Evolutionary conservation across 1,284 basidiomycete species (phyloP).

Genomic region (Takashimella tepidaria): DNA sequence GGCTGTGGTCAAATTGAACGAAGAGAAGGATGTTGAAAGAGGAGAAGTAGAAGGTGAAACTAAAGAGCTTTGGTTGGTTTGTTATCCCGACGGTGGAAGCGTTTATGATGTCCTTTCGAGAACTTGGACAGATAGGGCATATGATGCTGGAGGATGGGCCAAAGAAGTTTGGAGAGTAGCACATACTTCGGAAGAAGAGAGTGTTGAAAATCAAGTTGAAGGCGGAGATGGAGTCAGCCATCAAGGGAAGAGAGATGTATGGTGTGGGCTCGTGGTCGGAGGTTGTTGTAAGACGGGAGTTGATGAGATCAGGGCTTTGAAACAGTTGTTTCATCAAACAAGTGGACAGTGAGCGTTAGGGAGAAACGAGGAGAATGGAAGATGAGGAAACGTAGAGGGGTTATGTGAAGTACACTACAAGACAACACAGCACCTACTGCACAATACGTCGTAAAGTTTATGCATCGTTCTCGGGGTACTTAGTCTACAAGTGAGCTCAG

Average conservation of each 20-base stretch:
- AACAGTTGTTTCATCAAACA: constrained; percentile 10
- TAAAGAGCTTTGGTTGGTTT: constrained; percentile 54
- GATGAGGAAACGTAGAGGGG: background rate
- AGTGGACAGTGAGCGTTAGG: background rate
- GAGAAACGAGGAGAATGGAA: background rate
- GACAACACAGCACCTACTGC: too few relatives aligned
- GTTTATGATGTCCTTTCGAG: constrained; percentile 54
- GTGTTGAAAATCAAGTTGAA: background rate
- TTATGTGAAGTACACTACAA: too few relatives aligned
- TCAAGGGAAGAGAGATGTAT: constrained; percentile 46
- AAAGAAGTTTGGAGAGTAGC: constrained; percentile 45
- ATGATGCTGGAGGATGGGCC: constrained; percentile 50
- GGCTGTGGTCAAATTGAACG: constrained; percentile 45
- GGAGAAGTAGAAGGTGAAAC: background rate
- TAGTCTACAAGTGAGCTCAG: too few relatives aligned
- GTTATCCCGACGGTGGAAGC: constrained; percentile 70
- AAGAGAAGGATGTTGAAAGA: constrained; percentile 21
- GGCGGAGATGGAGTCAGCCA: constrained; percentile 6
- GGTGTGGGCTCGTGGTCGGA: constrained; percentile 60
- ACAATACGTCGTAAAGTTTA: too few relatives aligned
- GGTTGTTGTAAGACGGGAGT: constrained; percentile 67
- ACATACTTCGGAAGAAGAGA: constrained; percentile 13
- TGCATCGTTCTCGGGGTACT: too few relatives aligned
- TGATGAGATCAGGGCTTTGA: constrained; percentile 52
- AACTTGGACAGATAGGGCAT: constrained; percentile 49